Conservation (phyloP, 495 filamentous ascomycete genomes). For the Penicillium robsamsonii region DNA sequence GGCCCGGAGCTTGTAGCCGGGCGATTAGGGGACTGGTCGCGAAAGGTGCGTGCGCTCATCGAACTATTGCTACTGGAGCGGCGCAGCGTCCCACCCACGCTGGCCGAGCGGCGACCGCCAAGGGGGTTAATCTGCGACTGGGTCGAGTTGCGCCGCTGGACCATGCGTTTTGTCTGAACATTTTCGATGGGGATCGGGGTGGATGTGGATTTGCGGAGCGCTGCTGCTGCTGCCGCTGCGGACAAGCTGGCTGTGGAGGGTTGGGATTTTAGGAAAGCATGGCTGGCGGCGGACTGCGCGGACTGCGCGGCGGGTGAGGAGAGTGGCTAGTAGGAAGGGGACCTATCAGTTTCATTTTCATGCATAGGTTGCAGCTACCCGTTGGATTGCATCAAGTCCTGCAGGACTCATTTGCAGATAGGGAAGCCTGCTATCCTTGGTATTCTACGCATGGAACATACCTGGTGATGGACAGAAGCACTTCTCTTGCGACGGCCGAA, state of each 20-base stretch:
- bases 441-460: conserved; percentile 32
- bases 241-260: conserved; percentile 66
- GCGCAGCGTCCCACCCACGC: conserved; percentile 48
- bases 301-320: conserved; percentile 62
- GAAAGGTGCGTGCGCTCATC: conserved; percentile 84
- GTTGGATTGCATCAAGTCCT: conserved; percentile 1
- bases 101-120: conserved; percentile 36
- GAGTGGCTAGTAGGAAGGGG: conserved; percentile 43
- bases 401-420: neutral
- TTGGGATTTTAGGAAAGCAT: conserved; percentile 72
- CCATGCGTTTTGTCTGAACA: conserved; percentile 82
- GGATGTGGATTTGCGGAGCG: conserved; percentile 70
- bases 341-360: conserved; percentile 15
- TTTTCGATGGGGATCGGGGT: conserved; percentile 75
- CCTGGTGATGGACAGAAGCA: conserved; percentile 51
- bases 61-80: conserved; percentile 70
- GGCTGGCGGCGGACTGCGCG: conserved; percentile 70
- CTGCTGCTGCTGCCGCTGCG: conserved; percentile 79
- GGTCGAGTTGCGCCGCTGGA: conserved; percentile 65
- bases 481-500: conserved; percentile 52
- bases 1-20: conserved; percentile 43
- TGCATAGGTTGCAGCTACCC: conserved; percentile 14
- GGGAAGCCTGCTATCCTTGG: neutral
- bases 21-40: conserved; percentile 62
- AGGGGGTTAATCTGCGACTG: conserved; percentile 61